Percentiles rank a stretch among this genome's conserved stretches.
These are phyloP conservation scores for Cyamopsis tetragonoloba DNA, from an alignment of 306 rosid species.

Conservation along the genomic window DNA sequence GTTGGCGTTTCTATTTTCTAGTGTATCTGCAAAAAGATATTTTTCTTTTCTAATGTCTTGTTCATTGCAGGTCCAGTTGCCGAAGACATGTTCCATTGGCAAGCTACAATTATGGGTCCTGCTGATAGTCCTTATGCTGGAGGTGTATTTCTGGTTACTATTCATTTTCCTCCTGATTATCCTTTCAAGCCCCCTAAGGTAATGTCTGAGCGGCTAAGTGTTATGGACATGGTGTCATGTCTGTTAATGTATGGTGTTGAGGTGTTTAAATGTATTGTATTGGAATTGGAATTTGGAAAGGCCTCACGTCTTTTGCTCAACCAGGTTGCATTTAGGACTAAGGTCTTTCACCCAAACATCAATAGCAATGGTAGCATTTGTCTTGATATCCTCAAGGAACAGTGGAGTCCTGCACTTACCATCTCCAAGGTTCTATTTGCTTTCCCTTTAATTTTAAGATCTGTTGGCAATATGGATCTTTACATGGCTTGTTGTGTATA, in stretches of 20 bases:
- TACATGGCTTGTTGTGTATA: neutral
- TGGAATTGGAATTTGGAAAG: no score
- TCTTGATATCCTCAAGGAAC: conserved; percentile 70
- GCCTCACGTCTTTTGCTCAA: neutral
- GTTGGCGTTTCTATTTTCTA: neutral
- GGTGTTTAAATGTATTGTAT: neutral
- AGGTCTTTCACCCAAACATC: conserved; percentile 72
- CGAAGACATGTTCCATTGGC: conserved; percentile 79
- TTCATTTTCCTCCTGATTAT: conserved; percentile 67
- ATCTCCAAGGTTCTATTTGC: conserved; percentile 51
- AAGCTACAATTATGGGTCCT: conserved; percentile 75
- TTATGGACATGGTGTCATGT: neutral
- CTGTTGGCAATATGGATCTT: neutral
- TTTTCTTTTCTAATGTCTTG: neutral
- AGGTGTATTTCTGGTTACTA: conserved; percentile 66
- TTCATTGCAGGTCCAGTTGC: conserved; percentile 58
- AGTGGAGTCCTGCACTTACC: conserved; percentile 77
- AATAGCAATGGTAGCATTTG: conserved; percentile 79
- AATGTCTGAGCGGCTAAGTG: neutral
- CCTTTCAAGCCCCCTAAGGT: conserved; percentile 86
- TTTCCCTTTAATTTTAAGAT: neutral
- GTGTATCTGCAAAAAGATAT: neutral
- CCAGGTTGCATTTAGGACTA: conserved; percentile 78
- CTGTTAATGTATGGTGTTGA: neutral
- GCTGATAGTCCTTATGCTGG: conserved; percentile 72